These are phyloP conservation scores for Takashimella tepidaria DNA, from an alignment of 1,284 basidiomycete genomes.

Conservation along the genomic window DNA sequence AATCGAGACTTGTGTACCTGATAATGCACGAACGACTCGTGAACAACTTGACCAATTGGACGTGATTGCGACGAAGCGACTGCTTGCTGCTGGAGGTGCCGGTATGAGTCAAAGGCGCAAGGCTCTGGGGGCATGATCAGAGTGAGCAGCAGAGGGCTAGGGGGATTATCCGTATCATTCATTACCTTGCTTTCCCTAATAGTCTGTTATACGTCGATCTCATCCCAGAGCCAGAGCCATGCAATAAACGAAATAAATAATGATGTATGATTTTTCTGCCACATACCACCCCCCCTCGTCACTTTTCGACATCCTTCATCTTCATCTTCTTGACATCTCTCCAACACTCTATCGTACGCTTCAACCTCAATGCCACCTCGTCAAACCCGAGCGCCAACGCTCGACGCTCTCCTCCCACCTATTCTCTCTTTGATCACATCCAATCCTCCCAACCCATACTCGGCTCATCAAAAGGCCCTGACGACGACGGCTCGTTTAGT, in stretches of 20 bases:
- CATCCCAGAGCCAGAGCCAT: too few relatives aligned
- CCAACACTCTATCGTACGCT: too few relatives aligned
- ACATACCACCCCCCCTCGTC: not conserved
- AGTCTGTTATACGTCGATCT: too few relatives aligned
- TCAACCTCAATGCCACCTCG: constrained; percentile 40
- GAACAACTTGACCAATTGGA: constrained; percentile 57
- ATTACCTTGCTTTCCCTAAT: too few relatives aligned
- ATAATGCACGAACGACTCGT: constrained; percentile 53
- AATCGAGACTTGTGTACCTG: constrained; percentile 53
- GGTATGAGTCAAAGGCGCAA: constrained; percentile 20
- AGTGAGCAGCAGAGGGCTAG: too few relatives aligned
- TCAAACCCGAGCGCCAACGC: constrained; percentile 28
- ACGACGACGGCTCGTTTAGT: constrained; percentile 83
- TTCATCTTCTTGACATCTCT: too few relatives aligned
- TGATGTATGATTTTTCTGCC: not conserved
- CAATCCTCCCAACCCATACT: constrained; percentile 59
- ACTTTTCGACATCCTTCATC: too few relatives aligned
- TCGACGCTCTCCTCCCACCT: constrained; percentile 43
- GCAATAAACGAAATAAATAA: too few relatives aligned
- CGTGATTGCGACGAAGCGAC: constrained; percentile 64
- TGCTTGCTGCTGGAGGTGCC: constrained; percentile 45
- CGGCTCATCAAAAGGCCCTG: constrained; percentile 89
- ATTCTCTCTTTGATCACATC: constrained; percentile 39
- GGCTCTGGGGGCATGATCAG: constrained; percentile 15
- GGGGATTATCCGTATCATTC: too few relatives aligned